Base-by-base conservation (phyloP, 768 basidiomycete genomes). In the Clathrus columnatus region DNA sequence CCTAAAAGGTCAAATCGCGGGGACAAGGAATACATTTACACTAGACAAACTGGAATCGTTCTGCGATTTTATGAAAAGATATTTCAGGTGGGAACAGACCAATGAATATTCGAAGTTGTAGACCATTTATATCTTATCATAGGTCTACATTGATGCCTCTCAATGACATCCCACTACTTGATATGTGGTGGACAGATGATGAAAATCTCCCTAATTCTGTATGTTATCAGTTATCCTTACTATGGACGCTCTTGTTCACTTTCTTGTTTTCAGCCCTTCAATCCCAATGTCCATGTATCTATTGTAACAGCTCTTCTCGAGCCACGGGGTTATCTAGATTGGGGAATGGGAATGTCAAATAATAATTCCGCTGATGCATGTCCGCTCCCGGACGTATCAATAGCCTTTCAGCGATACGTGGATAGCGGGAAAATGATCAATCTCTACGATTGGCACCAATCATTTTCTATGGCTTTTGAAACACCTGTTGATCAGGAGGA, bases 381-480 rank as follows among this genome's bases (percentile, higher is more conserved):
- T 30, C 56, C 32, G 24, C 45, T 86, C 42, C 84, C 87, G 0
- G 90, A 92, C 61, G 83, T 80, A 1, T 83, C 80, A 61, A 85
- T 91, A 56, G 71, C 91, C 14, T 88, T 91, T 71, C 72, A 71
- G 47, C 76, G 87, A 20, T 92, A 90, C 68, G 73, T 84, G 43
- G 84, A 90, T 62, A 85, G 85, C 47, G 87, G 87, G 45, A 83
- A 77, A 69, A 78, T 86, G 79, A 81, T 92, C 68, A 92, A 92
- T 63, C 77, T 90, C 1, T 91, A 87, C 65, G 91, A 93, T 67
- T 91, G 89, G 91, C 91, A 82, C 62, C 83, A 87, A 61, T 78
- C 84, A 21, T 93, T 92, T 66, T 75, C 78, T 28, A 67, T 73
- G 20, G 84, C 79, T 28, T 67, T 91, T 51, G 87, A 88, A 64